Percentiles rank a stretch among this genome's conserved stretches.
Evolutionary conservation across 2,329 filamentous ascomycete genomes (phyloP).

Genomic region (Coniochaeta sp.): DNA sequence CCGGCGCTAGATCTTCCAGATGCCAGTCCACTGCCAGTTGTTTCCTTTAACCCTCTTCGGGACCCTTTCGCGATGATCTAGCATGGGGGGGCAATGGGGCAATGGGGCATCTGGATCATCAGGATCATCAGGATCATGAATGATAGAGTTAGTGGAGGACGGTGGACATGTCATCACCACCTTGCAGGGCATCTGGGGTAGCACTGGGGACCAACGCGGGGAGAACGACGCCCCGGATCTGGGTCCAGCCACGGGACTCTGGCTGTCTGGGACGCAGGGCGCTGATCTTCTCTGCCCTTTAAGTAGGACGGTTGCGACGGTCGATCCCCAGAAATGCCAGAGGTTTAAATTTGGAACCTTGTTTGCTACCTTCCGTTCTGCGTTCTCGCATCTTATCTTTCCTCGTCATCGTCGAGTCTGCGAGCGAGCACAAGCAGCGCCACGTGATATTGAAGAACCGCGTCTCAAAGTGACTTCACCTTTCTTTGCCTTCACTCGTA

Average conservation of each 20-base stretch:
- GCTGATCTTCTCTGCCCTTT: background rate
- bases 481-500: too few species aligned
- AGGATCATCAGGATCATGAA: too few species aligned
- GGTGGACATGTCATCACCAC: background rate
- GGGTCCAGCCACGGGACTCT: background rate
- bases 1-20: background rate
- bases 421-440: background rate
- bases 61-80: background rate
- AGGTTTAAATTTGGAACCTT: background rate
- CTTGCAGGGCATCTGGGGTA: too few species aligned
- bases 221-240: background rate
- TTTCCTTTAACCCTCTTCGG: background rate
- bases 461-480: background rate
- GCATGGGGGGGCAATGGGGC: background rate
- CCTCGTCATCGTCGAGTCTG: background rate
- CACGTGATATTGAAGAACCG: background rate
- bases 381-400: background rate
- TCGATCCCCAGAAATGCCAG: background rate
- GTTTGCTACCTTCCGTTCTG: background rate
- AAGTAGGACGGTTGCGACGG: background rate
- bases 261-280: too few species aligned
- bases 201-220: background rate
- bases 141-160: too few species aligned
- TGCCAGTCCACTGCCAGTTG: too few species aligned
- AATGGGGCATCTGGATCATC: too few species aligned